Base-by-base conservation (phyloP, 2,329 filamentous ascomycete species). In the Metarhizium sp. region DNA sequence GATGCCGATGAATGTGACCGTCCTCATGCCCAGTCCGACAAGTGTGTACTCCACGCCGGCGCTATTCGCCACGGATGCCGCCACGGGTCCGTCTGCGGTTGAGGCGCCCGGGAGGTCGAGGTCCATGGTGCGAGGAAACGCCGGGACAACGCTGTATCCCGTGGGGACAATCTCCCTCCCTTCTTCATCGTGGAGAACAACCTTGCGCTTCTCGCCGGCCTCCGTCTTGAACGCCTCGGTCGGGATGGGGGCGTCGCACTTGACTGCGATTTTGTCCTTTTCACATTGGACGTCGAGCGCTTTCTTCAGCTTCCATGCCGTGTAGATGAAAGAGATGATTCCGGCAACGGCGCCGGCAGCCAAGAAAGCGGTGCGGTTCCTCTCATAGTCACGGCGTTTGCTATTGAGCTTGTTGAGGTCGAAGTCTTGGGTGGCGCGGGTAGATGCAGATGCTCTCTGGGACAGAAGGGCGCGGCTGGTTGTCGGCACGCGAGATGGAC, bases 1-100 rank as follows among this genome's bases (percentile, higher is more conserved):
- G 48, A 99, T 90, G 51, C 82, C 77, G 48, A 97, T 74, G 70
- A 97, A 96, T 29, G 88, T 95, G 36, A 99, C 94, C 1, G 87
- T 91, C 55, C 94, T 83, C 59, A 95, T 86, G 18, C 94, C 94
- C 5, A 96, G 74, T 0, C 94, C 94, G 6, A 97, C 80, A 0
- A 97, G 79, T 25, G 90, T 92, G 69, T 96, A 97, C 64, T 96
- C 87, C 64, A 70, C 81, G 59, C 71, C 78, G 57, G 73, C 66
- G 51, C 73, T 70, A 53, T 75, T 61, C 16, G 61, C 63, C 55
- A 72, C 60, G 48, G 71, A 71, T n/a, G 69, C 65, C 8, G 69
- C 67, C 50, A 71, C 68, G n/a, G 72, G 71, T 14, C 5, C 49
- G 13, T 13, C 20, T 55, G 54, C n/a, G 54, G 67, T 54, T 63